Percentiles rank a stretch among this genome's conserved stretches.
phyloP scores from a whole-genome alignment of 2,329 filamentous ascomycete species.

The Orbilia ellipsospora region DNA sequence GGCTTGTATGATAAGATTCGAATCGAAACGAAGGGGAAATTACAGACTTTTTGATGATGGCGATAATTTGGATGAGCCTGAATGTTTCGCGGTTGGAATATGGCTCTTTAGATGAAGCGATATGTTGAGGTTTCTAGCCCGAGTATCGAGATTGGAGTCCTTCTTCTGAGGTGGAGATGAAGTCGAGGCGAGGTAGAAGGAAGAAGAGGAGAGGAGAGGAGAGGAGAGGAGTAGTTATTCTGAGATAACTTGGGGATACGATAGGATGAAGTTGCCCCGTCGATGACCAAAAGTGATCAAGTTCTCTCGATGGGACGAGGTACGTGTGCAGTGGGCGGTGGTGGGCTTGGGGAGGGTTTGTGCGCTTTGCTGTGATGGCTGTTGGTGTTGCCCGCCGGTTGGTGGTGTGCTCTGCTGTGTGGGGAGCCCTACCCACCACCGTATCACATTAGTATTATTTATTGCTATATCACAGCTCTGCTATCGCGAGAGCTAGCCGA shows the following conservation, averaged over 20 bases:
- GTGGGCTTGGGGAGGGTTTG: constrained; percentile 14
- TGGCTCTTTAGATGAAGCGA: constrained; percentile 7
- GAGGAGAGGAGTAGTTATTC: neutral
- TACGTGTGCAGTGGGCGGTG: neutral
- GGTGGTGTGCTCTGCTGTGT: neutral
- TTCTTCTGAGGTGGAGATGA: neutral
- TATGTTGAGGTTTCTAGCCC: neutral
- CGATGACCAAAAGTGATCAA: no score
- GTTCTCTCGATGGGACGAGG: no score
- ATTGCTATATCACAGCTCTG: no score
- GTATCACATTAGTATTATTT: no score
- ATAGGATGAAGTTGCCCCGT: no score
- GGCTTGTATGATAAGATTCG: no score
- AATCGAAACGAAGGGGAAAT: no score
- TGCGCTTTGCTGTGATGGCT: neutral
- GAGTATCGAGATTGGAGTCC: neutral
- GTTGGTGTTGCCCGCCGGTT: neutral
- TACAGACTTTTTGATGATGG: no score
- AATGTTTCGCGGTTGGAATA: no score
- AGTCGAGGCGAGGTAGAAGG: neutral
- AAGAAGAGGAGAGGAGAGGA: neutral
- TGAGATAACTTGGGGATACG: no score
- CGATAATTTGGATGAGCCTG: no score
- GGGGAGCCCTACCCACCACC: constrained; percentile 14
- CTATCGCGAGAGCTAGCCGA: neutral